phyloP scores from a whole-genome alignment of 371 early-diverging fungal genomes.

The Mortierella sp. region DNA sequence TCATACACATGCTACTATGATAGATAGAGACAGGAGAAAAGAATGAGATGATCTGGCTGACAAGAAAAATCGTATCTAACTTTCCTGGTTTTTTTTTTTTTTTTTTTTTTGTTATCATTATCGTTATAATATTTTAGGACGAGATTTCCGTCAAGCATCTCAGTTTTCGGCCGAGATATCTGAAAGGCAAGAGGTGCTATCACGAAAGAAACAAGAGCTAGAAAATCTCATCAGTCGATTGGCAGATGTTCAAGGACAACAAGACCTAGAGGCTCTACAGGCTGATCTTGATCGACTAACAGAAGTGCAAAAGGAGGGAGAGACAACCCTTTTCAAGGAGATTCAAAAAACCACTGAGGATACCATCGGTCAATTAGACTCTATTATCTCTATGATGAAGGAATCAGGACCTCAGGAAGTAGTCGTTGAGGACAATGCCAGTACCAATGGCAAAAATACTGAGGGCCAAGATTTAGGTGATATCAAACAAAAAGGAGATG shows the following conservation, averaged over 20 bases:
- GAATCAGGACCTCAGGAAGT: background rate
- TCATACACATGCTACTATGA: no score
- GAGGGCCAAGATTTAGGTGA: background rate
- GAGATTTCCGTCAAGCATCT: conserved; percentile 48
- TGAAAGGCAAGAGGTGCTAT: conserved; percentile 6
- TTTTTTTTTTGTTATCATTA: background rate
- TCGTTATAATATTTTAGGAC: background rate
- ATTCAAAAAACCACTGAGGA: conserved; percentile 15
- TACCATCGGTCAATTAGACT: conserved; percentile 10
- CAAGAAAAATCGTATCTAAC: no score
- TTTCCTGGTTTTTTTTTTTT: background rate
- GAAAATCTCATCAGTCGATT: conserved; percentile 5
- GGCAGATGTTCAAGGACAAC: conserved; percentile 6
- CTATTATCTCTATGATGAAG: background rate
- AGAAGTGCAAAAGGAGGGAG: conserved; percentile 15
- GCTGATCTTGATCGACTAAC: conserved; percentile 19
- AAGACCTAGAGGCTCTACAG: conserved; percentile 16
- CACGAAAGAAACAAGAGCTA: conserved; percentile 15
- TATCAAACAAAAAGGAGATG: background rate
- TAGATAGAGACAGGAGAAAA: no score
- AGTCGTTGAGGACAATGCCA: no score
- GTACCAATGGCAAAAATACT: no score
- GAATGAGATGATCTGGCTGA: no score
- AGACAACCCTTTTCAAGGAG: conserved; percentile 22
- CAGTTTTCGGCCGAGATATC: conserved; percentile 24